Evolutionary conservation across 2,329 filamentous ascomycete species (phyloP), one percentile per base, ranked within the genome.

Genomic region (Gnomoniopsis smithogilvyi): DNA sequence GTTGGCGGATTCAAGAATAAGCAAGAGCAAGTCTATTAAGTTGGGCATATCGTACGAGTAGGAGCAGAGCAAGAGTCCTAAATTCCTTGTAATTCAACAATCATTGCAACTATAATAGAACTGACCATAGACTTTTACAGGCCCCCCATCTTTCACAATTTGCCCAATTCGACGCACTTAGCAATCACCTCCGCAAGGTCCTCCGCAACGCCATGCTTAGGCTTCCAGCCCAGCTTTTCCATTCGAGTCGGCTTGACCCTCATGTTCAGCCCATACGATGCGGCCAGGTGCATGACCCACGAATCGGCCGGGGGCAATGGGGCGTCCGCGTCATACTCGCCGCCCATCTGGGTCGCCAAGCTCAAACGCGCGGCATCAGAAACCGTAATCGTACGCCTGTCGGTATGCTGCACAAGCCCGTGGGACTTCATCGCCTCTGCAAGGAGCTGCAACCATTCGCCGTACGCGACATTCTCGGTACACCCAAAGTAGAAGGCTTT

Each of bases 401-500:
- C 59, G 24, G 43, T 43, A 2, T 22, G 36, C 12, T 21, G 36
- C 3, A 65, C 22, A n/a, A 63, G 50, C 14, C 64, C 61, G 12
- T 48, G 56, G 30, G 46, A 21, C 12, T 34, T n/a, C 21, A 64
- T 33, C 2, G 54, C n/a, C 1, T 63, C 61, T 1, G 51, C 54
- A 7, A 63, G 48, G 3, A 17, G 22, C 1, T 21, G 8, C 53
- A 58, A 56, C 3, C 56, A 55, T 10, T 54, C 43, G 21, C 45
- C 47, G n/a, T 60, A 63, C 8, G 55, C 30, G 3, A 62, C 12
- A 22, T 60, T 51, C 33, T 58, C 58, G 12, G 51, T 41, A 2
- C 45, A 24, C 7, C 51, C 63, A 36, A 64, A 64, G 54, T 65
- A 65, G 51, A 64, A 64, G 6, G 63, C 63, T 11, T 49, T 38